phyloP scores from a whole-genome alignment of 1,284 basidiomycete species.

The Ceratobasidium sp. region DNA sequence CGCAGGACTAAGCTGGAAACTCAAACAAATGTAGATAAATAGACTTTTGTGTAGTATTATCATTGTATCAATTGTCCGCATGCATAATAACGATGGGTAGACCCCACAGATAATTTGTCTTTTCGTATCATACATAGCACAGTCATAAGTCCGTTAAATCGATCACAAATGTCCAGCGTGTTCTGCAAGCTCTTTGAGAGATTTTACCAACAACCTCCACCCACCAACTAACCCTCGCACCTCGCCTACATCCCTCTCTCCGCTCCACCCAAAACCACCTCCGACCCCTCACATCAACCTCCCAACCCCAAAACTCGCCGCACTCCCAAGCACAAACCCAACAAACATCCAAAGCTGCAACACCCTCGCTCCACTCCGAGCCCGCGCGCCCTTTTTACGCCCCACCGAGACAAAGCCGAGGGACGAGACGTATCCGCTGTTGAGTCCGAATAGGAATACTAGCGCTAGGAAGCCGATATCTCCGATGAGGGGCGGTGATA shows the following conservation, averaged over 20 bases:
- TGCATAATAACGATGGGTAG: neutral
- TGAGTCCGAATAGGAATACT: neutral
- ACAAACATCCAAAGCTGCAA: conserved; percentile 20
- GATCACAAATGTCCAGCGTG: neutral
- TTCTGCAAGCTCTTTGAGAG: neutral
- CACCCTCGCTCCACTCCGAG: neutral
- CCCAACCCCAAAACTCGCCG: conserved; percentile 3
- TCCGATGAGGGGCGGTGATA: neutral
- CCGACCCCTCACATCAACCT: neutral
- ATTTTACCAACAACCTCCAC: neutral
- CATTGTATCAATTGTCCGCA: too few species aligned
- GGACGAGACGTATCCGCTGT: neutral
- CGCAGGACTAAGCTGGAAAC: neutral
- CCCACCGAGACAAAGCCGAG: conserved; percentile 7
- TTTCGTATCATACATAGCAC: neutral
- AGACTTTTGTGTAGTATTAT: neutral
- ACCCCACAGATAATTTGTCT: neutral
- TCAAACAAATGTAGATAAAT: conserved; percentile 11
- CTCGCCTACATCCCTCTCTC: neutral
- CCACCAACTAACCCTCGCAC: neutral
- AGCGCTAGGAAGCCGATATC: conserved; percentile 1
- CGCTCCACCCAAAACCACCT: too few species aligned
- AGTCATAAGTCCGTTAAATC: neutral
- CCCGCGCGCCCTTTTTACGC: neutral
- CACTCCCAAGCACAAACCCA: conserved; percentile 2